phyloP scores from a whole-genome alignment of 176 grass and related monocot genomes.

The Neostapfia colusana region DNA sequence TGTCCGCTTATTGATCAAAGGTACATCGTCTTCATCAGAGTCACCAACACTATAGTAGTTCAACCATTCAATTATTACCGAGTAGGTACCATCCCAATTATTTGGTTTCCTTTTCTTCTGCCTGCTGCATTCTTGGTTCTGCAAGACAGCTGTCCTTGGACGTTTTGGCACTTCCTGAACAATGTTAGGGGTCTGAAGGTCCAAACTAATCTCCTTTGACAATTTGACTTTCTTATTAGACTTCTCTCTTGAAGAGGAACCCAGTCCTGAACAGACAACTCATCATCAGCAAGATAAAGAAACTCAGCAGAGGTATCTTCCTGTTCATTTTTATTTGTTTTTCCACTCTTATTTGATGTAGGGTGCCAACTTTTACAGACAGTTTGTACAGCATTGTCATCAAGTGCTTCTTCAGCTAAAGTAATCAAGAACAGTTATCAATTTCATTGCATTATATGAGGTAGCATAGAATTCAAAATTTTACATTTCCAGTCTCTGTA shows the following conservation, averaged over 20 bases:
- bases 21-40: slow-evolving; percentile 51
- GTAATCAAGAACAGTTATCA: slow-evolving; percentile 26
- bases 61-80: slow-evolving; percentile 44
- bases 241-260: slow-evolving; percentile 31
- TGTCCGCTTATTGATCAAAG: slow-evolving; percentile 65
- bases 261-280: slow-evolving; percentile 25
- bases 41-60: slow-evolving; percentile 45
- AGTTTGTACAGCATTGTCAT: slow-evolving; percentile 30
- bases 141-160: slow-evolving; percentile 27
- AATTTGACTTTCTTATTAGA: slow-evolving; percentile 52
- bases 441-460: slow-evolving; percentile 12
- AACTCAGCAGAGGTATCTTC: slow-evolving; percentile 33
- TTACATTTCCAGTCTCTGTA: background rate
- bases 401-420: slow-evolving; percentile 45
- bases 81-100: slow-evolving; percentile 37
- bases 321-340: slow-evolving; percentile 33
- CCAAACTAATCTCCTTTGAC: slow-evolving; percentile 23
- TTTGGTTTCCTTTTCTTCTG: slow-evolving; percentile 51
- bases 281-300: slow-evolving; percentile 9
- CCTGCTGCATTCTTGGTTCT: slow-evolving; percentile 34
- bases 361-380: slow-evolving; percentile 20
- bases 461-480: slow-evolving; percentile 17
- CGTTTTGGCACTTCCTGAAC: slow-evolving; percentile 41
- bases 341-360: slow-evolving; percentile 26
- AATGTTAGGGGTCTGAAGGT: background rate